These are phyloP conservation scores for Geotrichum reessii DNA, from an alignment of 1,139 yeast genomes.

Conservation along the genomic window DNA sequence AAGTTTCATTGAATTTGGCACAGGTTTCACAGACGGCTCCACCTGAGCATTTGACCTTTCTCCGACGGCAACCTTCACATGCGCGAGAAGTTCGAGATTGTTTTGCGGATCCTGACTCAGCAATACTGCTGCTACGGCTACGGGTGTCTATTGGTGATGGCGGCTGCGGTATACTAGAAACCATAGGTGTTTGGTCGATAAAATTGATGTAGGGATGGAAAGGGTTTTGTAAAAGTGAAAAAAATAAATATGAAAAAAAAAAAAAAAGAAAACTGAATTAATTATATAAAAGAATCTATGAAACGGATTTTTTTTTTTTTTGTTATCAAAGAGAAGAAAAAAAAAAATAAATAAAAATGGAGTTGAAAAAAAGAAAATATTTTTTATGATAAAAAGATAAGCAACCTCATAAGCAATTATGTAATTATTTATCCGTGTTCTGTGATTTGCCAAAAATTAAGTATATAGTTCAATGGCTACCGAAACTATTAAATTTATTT, in stretches of 20 bases:
- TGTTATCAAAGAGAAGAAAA: neutral
- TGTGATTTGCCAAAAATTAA: neutral
- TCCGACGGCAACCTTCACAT: constrained; percentile 55
- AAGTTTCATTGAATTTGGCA: constrained; percentile 24
- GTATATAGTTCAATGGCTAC: neutral
- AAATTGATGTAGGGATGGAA: neutral
- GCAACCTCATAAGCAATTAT: neutral
- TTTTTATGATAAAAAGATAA: neutral
- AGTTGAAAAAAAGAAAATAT: neutral
- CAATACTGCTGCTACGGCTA: constrained; percentile 1
- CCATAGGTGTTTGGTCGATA: constrained; percentile 1
- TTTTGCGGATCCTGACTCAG: constrained; percentile 5
- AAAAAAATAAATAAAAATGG: constrained; percentile 1
- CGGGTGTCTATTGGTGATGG: neutral
- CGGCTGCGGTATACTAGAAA: constrained; percentile 3
- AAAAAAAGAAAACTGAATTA: neutral
- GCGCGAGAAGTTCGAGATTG: constrained; percentile 41
- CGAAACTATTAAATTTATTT: neutral
- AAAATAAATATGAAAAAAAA: neutral
- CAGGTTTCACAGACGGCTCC: constrained; percentile 28
- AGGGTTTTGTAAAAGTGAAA: neutral
- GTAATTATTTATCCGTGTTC: neutral
- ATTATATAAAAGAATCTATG: neutral
- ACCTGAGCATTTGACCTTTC: constrained; percentile 61
- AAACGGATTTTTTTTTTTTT: no score